These are phyloP conservation scores for Malassezia restricta DNA, from an alignment of 1,284 basidiomycete species.

Conservation along the genomic window DNA sequence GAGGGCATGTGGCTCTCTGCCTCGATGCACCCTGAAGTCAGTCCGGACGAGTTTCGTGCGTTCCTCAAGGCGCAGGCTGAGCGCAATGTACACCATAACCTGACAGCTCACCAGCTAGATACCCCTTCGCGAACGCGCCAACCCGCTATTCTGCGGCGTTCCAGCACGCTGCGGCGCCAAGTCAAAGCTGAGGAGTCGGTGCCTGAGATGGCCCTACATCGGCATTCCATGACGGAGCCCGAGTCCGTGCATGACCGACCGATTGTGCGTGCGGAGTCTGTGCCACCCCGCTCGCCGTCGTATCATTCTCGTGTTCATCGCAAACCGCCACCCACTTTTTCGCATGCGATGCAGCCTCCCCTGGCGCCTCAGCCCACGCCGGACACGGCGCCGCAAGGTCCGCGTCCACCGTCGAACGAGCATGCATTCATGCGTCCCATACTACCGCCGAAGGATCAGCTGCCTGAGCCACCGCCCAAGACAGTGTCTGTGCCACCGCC, in stretches of 20 bases:
- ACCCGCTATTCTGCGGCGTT: slow-evolving; percentile 26
- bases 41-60: slow-evolving; percentile 82
- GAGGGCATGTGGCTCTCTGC: slow-evolving; percentile 87
- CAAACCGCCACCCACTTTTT: not conserved
- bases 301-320: not conserved
- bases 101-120: not conserved
- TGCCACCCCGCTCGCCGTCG: not conserved
- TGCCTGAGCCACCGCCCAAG: not conserved
- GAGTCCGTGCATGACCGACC: not conserved
- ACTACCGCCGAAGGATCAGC: slow-evolving; percentile 1
- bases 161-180: slow-evolving; percentile 38
- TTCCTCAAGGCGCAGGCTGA: slow-evolving; percentile 83
- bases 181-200: slow-evolving; percentile 58
- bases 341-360: not conserved
- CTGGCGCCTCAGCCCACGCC: no score
- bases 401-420: no score
- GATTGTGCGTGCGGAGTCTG: not conserved
- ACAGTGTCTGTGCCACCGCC: not conserved
- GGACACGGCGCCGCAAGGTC: no score
- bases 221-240: not conserved
- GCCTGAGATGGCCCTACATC: not conserved
- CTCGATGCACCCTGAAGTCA: slow-evolving; percentile 87
- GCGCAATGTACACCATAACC: slow-evolving; percentile 40
- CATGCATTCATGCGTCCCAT: not conserved
- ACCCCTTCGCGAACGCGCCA: not conserved